Percentiles rank a stretch among this genome's conserved stretches.
Conservation (phyloP, 2,329 filamentous ascomycete species). For the Aspergillus awamori region DNA sequence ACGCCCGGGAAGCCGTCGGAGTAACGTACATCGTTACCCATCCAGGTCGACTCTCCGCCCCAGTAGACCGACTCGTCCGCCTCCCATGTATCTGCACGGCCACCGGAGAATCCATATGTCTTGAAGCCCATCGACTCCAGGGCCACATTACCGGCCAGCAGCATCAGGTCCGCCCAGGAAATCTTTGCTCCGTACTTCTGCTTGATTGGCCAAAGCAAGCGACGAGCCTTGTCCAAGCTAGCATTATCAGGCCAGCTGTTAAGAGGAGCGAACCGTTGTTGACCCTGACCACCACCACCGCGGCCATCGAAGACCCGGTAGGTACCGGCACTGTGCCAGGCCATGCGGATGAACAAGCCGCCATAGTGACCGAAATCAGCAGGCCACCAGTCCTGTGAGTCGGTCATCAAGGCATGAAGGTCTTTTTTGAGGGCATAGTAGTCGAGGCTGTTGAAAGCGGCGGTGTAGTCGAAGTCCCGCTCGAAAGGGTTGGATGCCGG, state of each 20-base stretch:
- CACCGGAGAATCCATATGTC: slow-evolving; percentile 73
- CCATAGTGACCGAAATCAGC: slow-evolving; percentile 82
- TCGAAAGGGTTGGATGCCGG: slow-evolving; percentile 64
- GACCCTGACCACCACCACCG: slow-evolving; percentile 72
- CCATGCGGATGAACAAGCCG: slow-evolving; percentile 77
- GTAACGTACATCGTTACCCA: slow-evolving; percentile 74
- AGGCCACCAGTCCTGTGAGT: slow-evolving; percentile 80
- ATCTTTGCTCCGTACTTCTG: slow-evolving; percentile 83
- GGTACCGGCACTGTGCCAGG: slow-evolving; percentile 79
- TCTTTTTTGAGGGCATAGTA: slow-evolving; percentile 75
- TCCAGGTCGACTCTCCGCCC: slow-evolving; percentile 74
- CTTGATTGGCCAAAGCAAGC: slow-evolving; percentile 79
- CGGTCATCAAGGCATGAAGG: slow-evolving; percentile 70
- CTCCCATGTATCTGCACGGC: slow-evolving; percentile 73
- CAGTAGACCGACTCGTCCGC: slow-evolving; percentile 77
- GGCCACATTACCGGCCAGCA: slow-evolving; percentile 75
- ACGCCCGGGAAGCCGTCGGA: slow-evolving; percentile 21
- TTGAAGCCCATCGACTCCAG: slow-evolving; percentile 76
- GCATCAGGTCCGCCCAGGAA: slow-evolving; percentile 74
- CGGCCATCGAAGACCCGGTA: slow-evolving; percentile 76
- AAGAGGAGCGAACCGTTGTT: slow-evolving; percentile 78
- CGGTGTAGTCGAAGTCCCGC: slow-evolving; percentile 70
- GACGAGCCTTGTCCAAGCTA: slow-evolving; percentile 77
- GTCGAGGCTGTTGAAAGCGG: slow-evolving; percentile 72
- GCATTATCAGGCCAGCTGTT: slow-evolving; percentile 84